Evolutionary conservation across 2,329 filamentous ascomycete species (phyloP).

Genomic region (Ampelomyces quisqualis): DNA sequence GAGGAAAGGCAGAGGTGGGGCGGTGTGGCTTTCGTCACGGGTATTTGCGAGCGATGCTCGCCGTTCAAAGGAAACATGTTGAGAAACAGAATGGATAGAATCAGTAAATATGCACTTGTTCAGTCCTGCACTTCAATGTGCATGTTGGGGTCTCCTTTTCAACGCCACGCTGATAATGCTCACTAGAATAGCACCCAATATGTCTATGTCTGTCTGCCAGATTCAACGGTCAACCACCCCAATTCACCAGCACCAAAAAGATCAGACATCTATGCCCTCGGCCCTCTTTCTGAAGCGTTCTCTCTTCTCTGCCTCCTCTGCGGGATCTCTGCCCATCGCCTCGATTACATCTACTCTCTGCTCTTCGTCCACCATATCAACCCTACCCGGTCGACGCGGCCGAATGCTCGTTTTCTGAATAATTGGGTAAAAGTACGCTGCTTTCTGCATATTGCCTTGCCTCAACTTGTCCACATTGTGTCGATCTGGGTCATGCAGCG

Average conservation of each 20-base stretch:
- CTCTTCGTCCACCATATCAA: conserved; percentile 46
- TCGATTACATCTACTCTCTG: conserved; percentile 56
- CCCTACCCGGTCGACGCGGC: conserved; percentile 46
- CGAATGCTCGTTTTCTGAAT: conserved; percentile 57
- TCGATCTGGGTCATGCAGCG: conserved; percentile 57
- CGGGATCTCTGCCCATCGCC: conserved; percentile 53
- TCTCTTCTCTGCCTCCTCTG: conserved; percentile 52
- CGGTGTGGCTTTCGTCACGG: too few species aligned
- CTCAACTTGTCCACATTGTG: conserved; percentile 40
- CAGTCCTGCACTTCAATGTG: neutral
- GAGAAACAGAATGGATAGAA: too few species aligned
- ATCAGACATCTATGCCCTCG: conserved; percentile 40
- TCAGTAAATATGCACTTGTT: neutral
- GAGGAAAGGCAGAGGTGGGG: too few species aligned
- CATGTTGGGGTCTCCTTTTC: neutral
- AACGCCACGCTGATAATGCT: conserved; percentile 8
- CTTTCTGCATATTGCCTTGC: conserved; percentile 47
- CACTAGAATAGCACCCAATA: neutral
- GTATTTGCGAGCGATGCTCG: too few species aligned
- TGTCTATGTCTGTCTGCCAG: too few species aligned
- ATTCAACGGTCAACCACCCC: neutral
- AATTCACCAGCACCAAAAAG: conserved; percentile 1
- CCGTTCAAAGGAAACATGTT: too few species aligned
- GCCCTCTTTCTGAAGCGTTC: conserved; percentile 48
- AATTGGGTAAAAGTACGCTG: conserved; percentile 64